Base-by-base conservation (phyloP, 306 rosid species). In the Cucurbita maxima region DNA sequence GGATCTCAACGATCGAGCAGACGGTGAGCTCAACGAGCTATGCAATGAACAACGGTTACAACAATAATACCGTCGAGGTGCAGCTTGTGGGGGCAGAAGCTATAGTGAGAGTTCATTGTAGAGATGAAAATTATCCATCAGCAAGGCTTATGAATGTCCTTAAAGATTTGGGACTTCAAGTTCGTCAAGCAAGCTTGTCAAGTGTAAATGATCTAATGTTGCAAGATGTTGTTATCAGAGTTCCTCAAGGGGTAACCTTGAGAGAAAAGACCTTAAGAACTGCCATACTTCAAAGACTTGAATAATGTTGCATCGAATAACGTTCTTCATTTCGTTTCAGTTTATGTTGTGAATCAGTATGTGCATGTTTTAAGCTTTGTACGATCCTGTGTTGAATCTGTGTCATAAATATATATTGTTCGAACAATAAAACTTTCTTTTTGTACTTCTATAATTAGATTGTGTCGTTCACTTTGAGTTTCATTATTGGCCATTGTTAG, bases 161-260 rank as follows among this genome's bases (percentile, higher is more conserved):
- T 1, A 76, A 84, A 63, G 85, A 87, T 11, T 80, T 89, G 4
- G 78, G 82, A 37, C 57, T 89, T 50, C 84, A 78, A 45, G 61
- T 87, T 45, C 82, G 81, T 18, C 88, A 87, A 20, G 90, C 86
- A 36, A 82, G 89, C 50, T 58, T 87, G 8, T 82, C 92, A 18
- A 83, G 77, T 59, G 83, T 89, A 43, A 87, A 84, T 41, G 89
- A 83, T 8, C 4, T 84, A 18, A 78, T 89, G 85, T 85, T 89
- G 25, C 96, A 89, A 81, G 92, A 86, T 58, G 83, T 86, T 7
- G 85, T 89, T 13, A 89, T 83, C 5, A 78, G 81, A 76, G 60
- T 87, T 77, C 89, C 86, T 19, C 60, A 54, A 25, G 79, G 75
- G 8, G 16, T 5, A 30, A 73, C 77, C 51, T 61, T 63, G 69